Evolutionary conservation across 306 rosid species (phyloP), one percentile per base, ranked within the genome.

Genomic region (Prunus fruticosa): DNA sequence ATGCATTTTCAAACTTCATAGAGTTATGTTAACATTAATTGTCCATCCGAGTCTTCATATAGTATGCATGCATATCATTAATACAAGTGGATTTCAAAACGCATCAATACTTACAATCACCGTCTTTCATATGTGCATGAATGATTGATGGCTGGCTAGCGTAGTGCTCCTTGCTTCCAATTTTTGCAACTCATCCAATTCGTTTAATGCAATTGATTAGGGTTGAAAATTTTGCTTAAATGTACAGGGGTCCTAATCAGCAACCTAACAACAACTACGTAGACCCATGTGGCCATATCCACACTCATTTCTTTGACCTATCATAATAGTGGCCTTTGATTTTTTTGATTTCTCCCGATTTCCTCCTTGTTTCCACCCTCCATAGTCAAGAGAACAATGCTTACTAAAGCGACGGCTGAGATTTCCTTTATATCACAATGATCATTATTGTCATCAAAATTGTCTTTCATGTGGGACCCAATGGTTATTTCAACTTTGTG

Each of bases 221-320:
- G 65, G 75, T 73, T 81, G 84, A 91, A 85, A 88, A 51, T 63
- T 20, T 79, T 78, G 82, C 53, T 61, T 18, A 11, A 53, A 5
- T 32, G 38, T 5, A 34, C 41, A 64, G 22, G 18, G 62, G 61
- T 75, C 73, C 67, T 66, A 74, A 70, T 85, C 82, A 73, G 64
- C 34, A 19, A 79, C 88, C 82, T 32, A 86, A 83, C 73, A 79
- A 79, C 82, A 3, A 30, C 85, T 46, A 73, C 79, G 74, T 76
- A 49, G 87, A 71, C 77, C 80, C 77, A 66, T 58, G 65, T 16
- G 58, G 70, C 82, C 81, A 61, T 76, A 72, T 10, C 67, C 30
- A 41, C 64, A 13, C 54, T 19, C 65, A 25, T 50, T 45, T 52
- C 45, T 64, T 80, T 80, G 84, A 72, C 74, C 28, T 66, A 6